A percentile compares a stretch with the other conserved stretches of the same genome.
Evolutionary conservation across 1,284 basidiomycete genomes (phyloP).

Genomic region (Phylloboletellus chloephorus): DNA sequence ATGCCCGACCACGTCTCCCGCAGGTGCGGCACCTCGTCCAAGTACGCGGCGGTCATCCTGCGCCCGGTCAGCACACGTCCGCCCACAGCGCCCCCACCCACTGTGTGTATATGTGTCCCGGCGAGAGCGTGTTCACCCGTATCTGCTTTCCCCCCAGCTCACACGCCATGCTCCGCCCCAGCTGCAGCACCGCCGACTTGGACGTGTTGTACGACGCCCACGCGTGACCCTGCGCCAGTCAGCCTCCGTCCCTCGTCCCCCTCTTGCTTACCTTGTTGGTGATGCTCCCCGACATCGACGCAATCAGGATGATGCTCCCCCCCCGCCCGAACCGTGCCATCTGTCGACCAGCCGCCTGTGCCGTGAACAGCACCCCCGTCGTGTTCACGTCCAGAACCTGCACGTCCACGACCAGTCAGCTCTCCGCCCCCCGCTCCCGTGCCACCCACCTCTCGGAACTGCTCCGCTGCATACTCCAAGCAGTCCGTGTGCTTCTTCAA

Average conservation of each 20-base stretch:
- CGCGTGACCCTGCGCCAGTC: conserved; percentile 49
- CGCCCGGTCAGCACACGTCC: background rate
- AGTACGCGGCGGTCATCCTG: conserved; percentile 75
- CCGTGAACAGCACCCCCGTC: conserved; percentile 72
- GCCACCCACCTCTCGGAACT: conserved; percentile 59
- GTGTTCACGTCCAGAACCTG: conserved; percentile 74
- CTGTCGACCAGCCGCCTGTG: conserved; percentile 73
- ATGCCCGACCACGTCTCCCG: conserved; percentile 66
- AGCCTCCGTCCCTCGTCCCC: conserved; percentile 4
- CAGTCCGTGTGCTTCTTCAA: conserved; percentile 58
- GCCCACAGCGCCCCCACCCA: conserved; percentile 28
- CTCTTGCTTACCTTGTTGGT: conserved; percentile 60
- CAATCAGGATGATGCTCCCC: conserved; percentile 76
- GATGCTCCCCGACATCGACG: conserved; percentile 83
- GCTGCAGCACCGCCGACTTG: conserved; percentile 79
- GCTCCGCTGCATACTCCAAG: conserved; percentile 62
- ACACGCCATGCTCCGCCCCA: conserved; percentile 79
- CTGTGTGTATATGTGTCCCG: conserved; percentile 73
- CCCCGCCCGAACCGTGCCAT: conserved; percentile 66
- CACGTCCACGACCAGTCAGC: background rate
- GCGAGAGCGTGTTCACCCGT: conserved; percentile 71
- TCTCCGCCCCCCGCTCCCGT: background rate
- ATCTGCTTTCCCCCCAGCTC: conserved; percentile 71
- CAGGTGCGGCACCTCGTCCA: conserved; percentile 66
- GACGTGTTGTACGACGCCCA: conserved; percentile 79